Evolutionary conservation across 1,139 yeast genomes (phyloP), one percentile per base, ranked within the genome.

Genomic region (Candida sojae): DNA sequence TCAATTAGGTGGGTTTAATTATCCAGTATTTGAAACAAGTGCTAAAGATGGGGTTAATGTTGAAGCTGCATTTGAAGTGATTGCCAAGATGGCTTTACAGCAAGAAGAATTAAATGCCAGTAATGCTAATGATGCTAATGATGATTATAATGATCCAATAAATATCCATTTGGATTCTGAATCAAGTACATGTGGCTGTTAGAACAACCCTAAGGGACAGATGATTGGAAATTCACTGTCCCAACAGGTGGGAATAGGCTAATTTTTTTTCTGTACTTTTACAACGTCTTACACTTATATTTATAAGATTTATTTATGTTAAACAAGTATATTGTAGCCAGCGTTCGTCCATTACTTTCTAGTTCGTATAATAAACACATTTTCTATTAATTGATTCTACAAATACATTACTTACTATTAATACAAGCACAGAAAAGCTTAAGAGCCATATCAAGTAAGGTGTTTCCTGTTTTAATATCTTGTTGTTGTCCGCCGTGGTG

Each of bases 41-140:
- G 97, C 97, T 17, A 91, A 91, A 70, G 96, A 90, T 64, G 91
- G 95, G 9, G 88, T 91, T 45, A 93, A 93, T 55, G 97, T 93
- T 37, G 97, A 92, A 61, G 84, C 87, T 61, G 99, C 98, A 1
- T 93, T 93, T 64, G 98, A 93, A 64, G 96, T 91, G 41, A 89
- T 93, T 60, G 97, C 97, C 34, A 82, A 96, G 62, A 90, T 89
- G 75, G 99, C 99, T 0, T 76, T 93, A 59, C 92, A 86, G 62
- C 95, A 87, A 65, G 96, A 92, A 65, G 95, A 88, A 64, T 86
- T 85, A 60, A 91, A 87, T 57, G 95, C 93, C 45, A 88, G 88
- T 55, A 90, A 88, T 53, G 90, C 88, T 56, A 87, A 85, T 58
- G 97, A 91, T 62, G 77, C 67, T 36, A 71, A 68, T 53, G 79